Conservation (phyloP, 2,329 filamentous ascomycete species). For the Rutstroemia sp. region DNA sequence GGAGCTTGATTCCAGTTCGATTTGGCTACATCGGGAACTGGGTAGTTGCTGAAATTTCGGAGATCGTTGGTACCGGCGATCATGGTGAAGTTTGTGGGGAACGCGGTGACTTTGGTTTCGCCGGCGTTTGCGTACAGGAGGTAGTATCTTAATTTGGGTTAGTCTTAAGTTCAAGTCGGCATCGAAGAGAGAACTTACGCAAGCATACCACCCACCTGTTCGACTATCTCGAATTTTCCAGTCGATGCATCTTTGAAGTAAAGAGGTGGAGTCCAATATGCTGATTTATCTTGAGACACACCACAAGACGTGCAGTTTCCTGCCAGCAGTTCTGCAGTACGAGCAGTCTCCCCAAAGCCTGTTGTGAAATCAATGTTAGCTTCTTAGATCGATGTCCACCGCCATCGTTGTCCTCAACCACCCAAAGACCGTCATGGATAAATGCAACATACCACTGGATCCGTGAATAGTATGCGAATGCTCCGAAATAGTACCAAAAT, state of each 20-base stretch:
- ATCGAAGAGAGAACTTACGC: conserved; percentile 50
- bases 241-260: conserved; percentile 34
- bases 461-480: conserved; percentile 75
- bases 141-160: conserved; percentile 60
- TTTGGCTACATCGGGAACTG: conserved; percentile 60
- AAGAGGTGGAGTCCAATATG: conserved; percentile 61
- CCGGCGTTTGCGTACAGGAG: conserved; percentile 56
- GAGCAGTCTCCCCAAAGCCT: conserved; percentile 58
- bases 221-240: conserved; percentile 52
- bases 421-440: conserved; percentile 8
- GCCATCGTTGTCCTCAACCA: conserved; percentile 12
- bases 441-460: conserved; percentile 55
- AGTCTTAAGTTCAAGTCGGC: conserved; percentile 13
- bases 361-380: neutral
- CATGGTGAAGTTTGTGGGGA: conserved; percentile 75
- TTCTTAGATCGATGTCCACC: neutral
- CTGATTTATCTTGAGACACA: conserved; percentile 53
- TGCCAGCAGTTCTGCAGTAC: conserved; percentile 45
- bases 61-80: conserved; percentile 64
- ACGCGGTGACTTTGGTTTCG: conserved; percentile 55
- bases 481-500: conserved; percentile 44
- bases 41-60: conserved; percentile 56
- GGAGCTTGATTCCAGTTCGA: conserved; percentile 54
- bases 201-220: conserved; percentile 75
- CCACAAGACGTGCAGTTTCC: conserved; percentile 60